These are phyloP conservation scores for Acer negundo DNA, from an alignment of 345 rosid species.

Conservation along the genomic window DNA sequence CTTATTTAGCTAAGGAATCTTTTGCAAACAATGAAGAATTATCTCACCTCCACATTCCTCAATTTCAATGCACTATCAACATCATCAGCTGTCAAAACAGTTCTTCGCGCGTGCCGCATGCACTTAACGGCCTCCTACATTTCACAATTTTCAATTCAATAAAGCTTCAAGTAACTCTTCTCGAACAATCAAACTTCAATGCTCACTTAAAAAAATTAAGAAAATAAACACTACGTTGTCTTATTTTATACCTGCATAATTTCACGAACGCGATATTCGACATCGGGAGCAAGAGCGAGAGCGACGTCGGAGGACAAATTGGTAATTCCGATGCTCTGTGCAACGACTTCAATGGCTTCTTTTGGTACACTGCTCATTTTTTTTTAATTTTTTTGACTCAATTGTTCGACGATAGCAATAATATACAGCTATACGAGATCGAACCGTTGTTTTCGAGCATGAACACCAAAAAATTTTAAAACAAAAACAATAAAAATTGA, in stretches of 20 bases:
- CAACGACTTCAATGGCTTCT: conserved; percentile 84
- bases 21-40: too few relatives aligned
- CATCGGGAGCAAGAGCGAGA: conserved; percentile 67
- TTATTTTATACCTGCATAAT: conserved; percentile 65
- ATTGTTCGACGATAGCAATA: not conserved
- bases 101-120: conserved; percentile 87
- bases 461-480: not conserved
- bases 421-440: not conserved
- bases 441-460: not conserved
- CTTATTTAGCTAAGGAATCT: not conserved
- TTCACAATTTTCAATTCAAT: not conserved
- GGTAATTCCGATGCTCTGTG: conserved; percentile 81
- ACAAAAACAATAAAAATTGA: not conserved
- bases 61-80: conserved; percentile 77
- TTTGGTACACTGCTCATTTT: conserved; percentile 59
- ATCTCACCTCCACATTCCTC: conserved; percentile 71
- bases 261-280: conserved; percentile 86
- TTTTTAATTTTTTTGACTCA: not conserved
- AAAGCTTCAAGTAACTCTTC: not conserved
- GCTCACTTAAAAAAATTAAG: too few relatives aligned
- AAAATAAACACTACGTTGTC: not conserved
- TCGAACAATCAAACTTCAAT: too few relatives aligned
- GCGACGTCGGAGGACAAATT: conserved; percentile 73
- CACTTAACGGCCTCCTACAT: conserved; percentile 86
- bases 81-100: conserved; percentile 59